These are phyloP conservation scores for Citrus sp. DNA, from an alignment of 345 rosid species.

Conservation along the genomic window DNA sequence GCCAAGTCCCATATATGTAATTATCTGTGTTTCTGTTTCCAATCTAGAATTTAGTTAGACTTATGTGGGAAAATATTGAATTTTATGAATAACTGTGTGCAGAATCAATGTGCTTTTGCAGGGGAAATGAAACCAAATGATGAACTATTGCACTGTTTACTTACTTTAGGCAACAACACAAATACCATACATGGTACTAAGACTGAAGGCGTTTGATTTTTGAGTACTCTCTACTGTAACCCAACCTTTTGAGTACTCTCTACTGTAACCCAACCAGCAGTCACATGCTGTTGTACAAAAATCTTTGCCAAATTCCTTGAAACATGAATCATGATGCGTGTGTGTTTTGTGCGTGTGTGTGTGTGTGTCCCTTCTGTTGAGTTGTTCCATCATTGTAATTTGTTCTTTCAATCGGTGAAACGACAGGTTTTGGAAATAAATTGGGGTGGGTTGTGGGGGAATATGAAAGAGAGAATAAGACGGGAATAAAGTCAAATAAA, in stretches of 20 bases:
- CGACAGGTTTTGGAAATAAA: background rate
- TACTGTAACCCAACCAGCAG: background rate
- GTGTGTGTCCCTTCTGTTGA: background rate
- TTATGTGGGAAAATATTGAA: background rate
- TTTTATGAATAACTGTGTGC: conserved; percentile 8
- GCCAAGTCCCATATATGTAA: conserved; percentile 39
- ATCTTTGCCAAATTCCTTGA: background rate
- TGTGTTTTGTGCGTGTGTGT: background rate
- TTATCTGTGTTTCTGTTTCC: conserved; percentile 13
- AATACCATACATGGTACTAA: background rate
- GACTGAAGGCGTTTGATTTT: background rate
- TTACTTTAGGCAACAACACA: background rate
- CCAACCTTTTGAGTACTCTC: background rate
- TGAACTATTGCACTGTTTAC: background rate
- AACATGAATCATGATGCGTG: background rate
- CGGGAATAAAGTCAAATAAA: background rate
- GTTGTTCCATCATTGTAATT: background rate
- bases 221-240: background rate
- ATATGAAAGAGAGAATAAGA: background rate
- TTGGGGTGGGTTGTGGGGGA: background rate
- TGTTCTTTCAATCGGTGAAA: background rate
- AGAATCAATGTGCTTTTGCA: background rate
- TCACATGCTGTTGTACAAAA: background rate
- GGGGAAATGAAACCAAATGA: background rate
- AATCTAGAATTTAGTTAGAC: conserved; percentile 12